Evolutionary conservation across 2,329 filamentous ascomycete genomes (phyloP).

Genomic region (Stachybotrys elegans): DNA sequence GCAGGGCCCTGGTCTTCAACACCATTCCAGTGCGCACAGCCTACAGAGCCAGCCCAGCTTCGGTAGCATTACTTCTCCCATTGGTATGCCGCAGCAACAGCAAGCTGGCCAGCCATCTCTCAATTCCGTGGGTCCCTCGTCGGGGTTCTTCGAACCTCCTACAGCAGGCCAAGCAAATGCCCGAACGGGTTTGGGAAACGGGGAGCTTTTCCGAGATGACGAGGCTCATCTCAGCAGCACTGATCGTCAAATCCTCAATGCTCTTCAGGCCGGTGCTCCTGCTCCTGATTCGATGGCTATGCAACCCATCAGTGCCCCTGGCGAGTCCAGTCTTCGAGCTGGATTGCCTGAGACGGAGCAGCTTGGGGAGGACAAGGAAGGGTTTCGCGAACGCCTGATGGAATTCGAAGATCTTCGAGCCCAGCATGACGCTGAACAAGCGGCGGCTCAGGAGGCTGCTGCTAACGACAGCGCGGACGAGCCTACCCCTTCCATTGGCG

Average conservation of each 20-base stretch:
- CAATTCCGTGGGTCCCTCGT: constrained; percentile 53
- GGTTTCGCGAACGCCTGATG: constrained; percentile 66
- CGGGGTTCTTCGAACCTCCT: constrained; percentile 66
- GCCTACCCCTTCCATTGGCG: not conserved
- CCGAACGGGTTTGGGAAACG: constrained; percentile 23
- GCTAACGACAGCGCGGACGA: not conserved
- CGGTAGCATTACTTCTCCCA: constrained; percentile 87
- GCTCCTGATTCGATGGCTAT: constrained; percentile 20
- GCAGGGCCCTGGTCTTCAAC: constrained; percentile 59
- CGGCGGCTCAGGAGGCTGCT: constrained; percentile 32
- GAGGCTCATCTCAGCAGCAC: constrained; percentile 56
- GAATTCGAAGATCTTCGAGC: constrained; percentile 78
- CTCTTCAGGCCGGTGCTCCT: constrained; percentile 17
- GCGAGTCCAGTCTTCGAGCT: constrained; percentile 31
- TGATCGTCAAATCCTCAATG: constrained; percentile 50
- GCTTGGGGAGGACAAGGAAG: constrained; percentile 49
- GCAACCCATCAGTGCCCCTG: constrained; percentile 31
- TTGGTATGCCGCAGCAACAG: constrained; percentile 45
- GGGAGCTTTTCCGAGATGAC: constrained; percentile 63
- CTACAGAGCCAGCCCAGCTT: constrained; percentile 96
- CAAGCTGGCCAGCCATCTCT: constrained; percentile 42
- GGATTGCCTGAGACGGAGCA: constrained; percentile 47
- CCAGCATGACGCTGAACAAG: constrained; percentile 58
- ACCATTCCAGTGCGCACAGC: constrained; percentile 92
- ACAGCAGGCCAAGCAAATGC: constrained; percentile 20